Conservation (phyloP, 2,329 filamentous ascomycete species). For the Byssothecium circinans region DNA sequence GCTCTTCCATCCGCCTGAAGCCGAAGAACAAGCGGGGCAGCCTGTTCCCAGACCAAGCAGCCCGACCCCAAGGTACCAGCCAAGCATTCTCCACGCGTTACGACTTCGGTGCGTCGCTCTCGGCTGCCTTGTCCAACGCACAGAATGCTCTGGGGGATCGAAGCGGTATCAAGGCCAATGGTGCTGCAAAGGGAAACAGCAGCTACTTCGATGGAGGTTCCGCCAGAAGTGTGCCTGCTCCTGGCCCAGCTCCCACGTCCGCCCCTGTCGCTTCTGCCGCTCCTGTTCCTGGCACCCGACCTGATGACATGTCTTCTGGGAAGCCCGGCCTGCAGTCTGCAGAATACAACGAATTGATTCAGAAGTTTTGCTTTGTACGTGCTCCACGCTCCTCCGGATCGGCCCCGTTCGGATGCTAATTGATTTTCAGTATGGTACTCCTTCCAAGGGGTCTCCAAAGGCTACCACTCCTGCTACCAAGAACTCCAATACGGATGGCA, state of each 20-base stretch:
- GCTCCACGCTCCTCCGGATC: slow-evolving; percentile 46
- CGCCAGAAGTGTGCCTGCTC: not conserved
- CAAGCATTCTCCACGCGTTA: slow-evolving; percentile 90
- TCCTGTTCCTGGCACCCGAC: slow-evolving; percentile 48
- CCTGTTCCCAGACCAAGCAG: slow-evolving; percentile 61
- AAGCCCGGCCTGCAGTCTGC: slow-evolving; percentile 77
- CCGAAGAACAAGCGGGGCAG: slow-evolving; percentile 63
- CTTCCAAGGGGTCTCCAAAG: slow-evolving; percentile 43
- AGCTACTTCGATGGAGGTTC: slow-evolving; percentile 38
- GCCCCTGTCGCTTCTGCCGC: slow-evolving; percentile 24
- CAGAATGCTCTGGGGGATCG: slow-evolving; percentile 64
- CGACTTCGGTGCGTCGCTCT: slow-evolving; percentile 91
- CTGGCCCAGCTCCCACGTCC: slow-evolving; percentile 9
- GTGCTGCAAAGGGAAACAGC: slow-evolving; percentile 18
- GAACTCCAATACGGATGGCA: slow-evolving; percentile 31
- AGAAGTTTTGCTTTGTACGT: slow-evolving; percentile 99
- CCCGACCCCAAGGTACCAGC: slow-evolving; percentile 55
- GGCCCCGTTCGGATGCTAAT: slow-evolving; percentile 45
- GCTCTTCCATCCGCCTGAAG: slow-evolving; percentile 68
- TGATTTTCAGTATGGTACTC: slow-evolving; percentile 53
- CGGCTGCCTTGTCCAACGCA: slow-evolving; percentile 75
- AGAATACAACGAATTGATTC: slow-evolving; percentile 94
- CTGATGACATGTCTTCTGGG: slow-evolving; percentile 59
- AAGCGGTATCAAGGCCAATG: slow-evolving; percentile 49
- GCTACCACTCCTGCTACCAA: slow-evolving; percentile 28